These are phyloP conservation scores for Penicilliopsis zonata DNA, from an alignment of 495 filamentous ascomycete genomes.

Conservation along the genomic window DNA sequence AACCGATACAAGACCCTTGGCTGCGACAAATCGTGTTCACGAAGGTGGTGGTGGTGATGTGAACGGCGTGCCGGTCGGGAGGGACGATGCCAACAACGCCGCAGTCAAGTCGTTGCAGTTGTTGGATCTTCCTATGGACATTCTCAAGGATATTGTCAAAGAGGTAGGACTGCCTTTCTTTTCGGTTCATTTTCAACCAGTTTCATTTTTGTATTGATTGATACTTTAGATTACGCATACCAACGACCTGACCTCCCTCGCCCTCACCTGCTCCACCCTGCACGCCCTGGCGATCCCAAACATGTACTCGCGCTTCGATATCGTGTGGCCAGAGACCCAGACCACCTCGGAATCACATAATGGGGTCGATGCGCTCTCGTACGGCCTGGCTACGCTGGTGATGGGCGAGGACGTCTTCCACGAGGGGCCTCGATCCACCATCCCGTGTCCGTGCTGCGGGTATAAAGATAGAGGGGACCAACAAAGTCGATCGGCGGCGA, in stretches of 20 bases:
- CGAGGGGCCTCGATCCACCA: constrained; percentile 9
- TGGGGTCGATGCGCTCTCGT: constrained; percentile 84
- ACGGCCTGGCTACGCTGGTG: constrained; percentile 77
- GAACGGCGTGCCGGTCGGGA: background rate
- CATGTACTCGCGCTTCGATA: constrained; percentile 90
- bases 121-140: constrained; percentile 76
- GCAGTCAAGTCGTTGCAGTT: constrained; percentile 40
- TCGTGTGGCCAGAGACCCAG: constrained; percentile 78
- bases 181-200: too few species aligned
- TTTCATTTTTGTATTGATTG: constrained; percentile 1
- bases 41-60: background rate
- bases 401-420: constrained; percentile 66
- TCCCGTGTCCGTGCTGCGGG: constrained; percentile 25
- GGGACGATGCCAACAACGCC: too few species aligned
- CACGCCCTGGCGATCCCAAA: constrained; percentile 69
- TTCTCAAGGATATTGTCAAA: constrained; percentile 79
- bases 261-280: constrained; percentile 73
- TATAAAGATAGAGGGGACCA: constrained; percentile 11
- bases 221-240: constrained; percentile 68
- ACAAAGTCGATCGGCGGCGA: constrained; percentile 6
- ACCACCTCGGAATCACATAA: constrained; percentile 50
- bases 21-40: too few species aligned
- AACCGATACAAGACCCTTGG: too few species aligned
- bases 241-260: constrained; percentile 76
- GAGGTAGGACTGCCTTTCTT: constrained; percentile 40